Conservation (phyloP, 805 yeast genomes). For the Lipomyces chichibuensis region DNA sequence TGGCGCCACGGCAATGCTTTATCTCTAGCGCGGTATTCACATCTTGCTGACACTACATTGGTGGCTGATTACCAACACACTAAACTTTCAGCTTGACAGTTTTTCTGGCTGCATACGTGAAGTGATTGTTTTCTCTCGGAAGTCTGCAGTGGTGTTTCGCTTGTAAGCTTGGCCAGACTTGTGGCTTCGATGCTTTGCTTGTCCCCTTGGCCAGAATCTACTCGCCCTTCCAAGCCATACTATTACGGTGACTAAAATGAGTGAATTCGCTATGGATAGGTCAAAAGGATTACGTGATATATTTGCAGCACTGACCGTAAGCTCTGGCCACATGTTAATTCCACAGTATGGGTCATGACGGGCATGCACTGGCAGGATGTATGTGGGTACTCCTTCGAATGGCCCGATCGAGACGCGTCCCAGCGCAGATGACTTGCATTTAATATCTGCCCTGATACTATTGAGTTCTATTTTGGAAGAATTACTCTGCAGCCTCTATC, state of each 20-base stretch:
- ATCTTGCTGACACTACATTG: not conserved
- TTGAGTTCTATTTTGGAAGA: no score
- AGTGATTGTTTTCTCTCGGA: not conserved
- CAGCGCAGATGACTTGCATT: no score
- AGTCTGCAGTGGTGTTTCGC: not conserved
- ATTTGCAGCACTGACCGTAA: not conserved
- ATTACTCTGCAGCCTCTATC: not conserved
- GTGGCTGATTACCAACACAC: not conserved
- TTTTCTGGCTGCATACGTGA: no score
- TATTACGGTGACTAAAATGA: not conserved
- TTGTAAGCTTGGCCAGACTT: not conserved
- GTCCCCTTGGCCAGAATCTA: no score
- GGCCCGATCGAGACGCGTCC: no score
- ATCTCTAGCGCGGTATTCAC: not conserved
- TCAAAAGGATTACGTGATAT: not conserved
- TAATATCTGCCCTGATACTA: not conserved
- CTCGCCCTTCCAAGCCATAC: not conserved
- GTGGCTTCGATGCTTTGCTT: no score
- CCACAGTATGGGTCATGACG: not conserved
- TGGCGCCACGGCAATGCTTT: no score
- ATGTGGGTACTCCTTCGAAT: no score
- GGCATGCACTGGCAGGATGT: not conserved
- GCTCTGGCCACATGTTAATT: slow-evolving; percentile 7
- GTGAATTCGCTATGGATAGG: not conserved
- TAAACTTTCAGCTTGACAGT: not conserved